Evolutionary conservation across 768 basidiomycete species (phyloP), one percentile per base, ranked within the genome.

Genomic region (Lactifluus rugatus): DNA sequence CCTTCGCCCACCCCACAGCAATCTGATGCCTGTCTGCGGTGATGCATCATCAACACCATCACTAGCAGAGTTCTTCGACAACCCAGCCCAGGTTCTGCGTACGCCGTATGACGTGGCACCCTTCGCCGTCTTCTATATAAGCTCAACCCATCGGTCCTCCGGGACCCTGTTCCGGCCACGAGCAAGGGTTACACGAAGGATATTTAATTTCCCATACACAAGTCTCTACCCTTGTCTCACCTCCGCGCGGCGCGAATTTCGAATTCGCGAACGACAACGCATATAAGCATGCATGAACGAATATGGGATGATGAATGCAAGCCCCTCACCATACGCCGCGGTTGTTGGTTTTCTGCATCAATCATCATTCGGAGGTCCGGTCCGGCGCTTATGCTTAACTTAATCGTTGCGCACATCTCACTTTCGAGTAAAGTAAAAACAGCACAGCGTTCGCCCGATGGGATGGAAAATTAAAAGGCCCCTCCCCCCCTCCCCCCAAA

Each of bases 41-140:
- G 48, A 36, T 11, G 34, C 42, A 28, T 37, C 39, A 39, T 36
- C 26, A 3, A 34, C 34, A 34, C 11, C 34, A 34, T 34, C 34
- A 34, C 34, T 26, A 44, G 31, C 42, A 19, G 1, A n/a, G 10
- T 23, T 31, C 26, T 57, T 41, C 5, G 23, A 34, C 34, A 14
- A 45, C 14, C 19, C 2, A 42, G 6, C n/a, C n/a, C 2, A 46
- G 21, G 31, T 34, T 45, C 28, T 26, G 8, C 34, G 13, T 28
- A 34, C 26, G 32, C 44, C 44, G 49, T n/a, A 47, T 58, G 57
- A 58, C 57, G 52, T 58, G 57, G 51, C 57, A 31, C 26, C 41
- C 41, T 19, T 52, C 39, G 39, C 28, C 39, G 39, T 42, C 23
- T 32, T 56, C 48, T 23, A 44, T 13, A 46, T 31, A 31, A 28